phyloP scores from a whole-genome alignment of 2,329 filamentous ascomycete species.

The Epichloe gansuensis region DNA sequence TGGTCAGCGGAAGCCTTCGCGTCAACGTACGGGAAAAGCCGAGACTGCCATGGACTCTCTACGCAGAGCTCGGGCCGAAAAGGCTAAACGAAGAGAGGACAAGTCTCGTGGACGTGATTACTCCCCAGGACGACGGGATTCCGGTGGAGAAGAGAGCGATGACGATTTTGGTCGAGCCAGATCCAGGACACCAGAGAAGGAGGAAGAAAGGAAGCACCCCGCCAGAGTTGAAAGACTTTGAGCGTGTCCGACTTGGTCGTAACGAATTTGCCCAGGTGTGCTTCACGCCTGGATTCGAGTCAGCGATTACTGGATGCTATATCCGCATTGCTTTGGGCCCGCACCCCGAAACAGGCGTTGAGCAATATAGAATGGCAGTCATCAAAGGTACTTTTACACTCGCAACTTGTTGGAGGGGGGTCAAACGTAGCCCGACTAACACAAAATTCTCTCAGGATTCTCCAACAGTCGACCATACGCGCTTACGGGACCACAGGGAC shows the following conservation, averaged over 20 bases:
- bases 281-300: slow-evolving; percentile 83
- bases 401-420: not conserved
- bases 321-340: slow-evolving; percentile 73
- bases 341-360: slow-evolving; percentile 57
- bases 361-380: slow-evolving; percentile 75
- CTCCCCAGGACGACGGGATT: slow-evolving; percentile 22
- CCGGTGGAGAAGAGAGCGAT: slow-evolving; percentile 57
- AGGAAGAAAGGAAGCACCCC: slow-evolving; percentile 58
- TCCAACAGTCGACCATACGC: slow-evolving; percentile 71
- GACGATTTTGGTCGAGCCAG: slow-evolving; percentile 59
- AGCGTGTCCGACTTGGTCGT: slow-evolving; percentile 72
- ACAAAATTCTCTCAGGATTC: slow-evolving; percentile 44
- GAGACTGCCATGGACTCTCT: slow-evolving; percentile 60
- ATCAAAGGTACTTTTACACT: slow-evolving; percentile 59
- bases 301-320: slow-evolving; percentile 72
- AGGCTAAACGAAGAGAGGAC: slow-evolving; percentile 38
- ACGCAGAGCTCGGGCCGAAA: slow-evolving; percentile 49
- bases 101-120: slow-evolving; percentile 49
- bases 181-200: slow-evolving; percentile 45
- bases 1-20: slow-evolving; percentile 56
- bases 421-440: not conserved
- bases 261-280: slow-evolving; percentile 82
- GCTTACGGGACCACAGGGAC: slow-evolving; percentile 64
- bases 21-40: slow-evolving; percentile 46
- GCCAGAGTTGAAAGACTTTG: slow-evolving; percentile 67